phyloP scores from a whole-genome alignment of 257 asterid species.

The Solanum gandarillasii region DNA sequence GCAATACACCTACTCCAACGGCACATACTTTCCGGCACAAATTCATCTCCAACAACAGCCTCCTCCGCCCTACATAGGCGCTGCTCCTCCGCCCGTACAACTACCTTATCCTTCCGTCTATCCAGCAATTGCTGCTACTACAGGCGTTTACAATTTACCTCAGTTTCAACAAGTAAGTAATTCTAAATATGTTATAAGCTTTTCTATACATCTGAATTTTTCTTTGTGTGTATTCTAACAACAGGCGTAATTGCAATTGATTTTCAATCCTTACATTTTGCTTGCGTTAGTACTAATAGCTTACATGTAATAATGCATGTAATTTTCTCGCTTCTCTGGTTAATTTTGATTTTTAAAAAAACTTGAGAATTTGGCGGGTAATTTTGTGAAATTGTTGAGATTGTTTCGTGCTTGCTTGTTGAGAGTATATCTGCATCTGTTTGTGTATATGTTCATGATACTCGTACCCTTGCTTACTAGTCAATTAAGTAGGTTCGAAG shows the following conservation, averaged over 20 bases:
- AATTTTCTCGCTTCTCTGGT: not conserved
- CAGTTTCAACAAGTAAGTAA: conserved; percentile 23
- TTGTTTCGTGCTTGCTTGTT: not conserved
- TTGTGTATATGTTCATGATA: not conserved
- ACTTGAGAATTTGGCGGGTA: not conserved
- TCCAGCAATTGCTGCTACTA: conserved; percentile 14
- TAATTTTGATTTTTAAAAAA: too few species aligned
- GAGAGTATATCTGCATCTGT: not conserved
- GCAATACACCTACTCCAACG: conserved; percentile 59
- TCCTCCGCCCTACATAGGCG: conserved; percentile 51
- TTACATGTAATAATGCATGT: not conserved
- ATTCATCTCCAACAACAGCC: conserved; percentile 75
- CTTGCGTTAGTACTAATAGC: not conserved
- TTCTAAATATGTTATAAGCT: not conserved
- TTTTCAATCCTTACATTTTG: not conserved
- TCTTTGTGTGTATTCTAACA: not conserved
- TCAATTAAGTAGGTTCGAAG: not conserved
- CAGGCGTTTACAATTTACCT: conserved; percentile 9
- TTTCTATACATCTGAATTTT: not conserved
- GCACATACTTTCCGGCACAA: conserved; percentile 77
- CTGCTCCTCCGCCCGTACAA: conserved; percentile 34
- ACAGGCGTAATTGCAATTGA: not conserved
- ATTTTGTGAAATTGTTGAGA: not conserved
- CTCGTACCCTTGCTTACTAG: not conserved
- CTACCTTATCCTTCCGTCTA: conserved; percentile 13